Evolutionary conservation across 306 rosid genomes (phyloP).

Genomic region (Mimosa pudica): DNA sequence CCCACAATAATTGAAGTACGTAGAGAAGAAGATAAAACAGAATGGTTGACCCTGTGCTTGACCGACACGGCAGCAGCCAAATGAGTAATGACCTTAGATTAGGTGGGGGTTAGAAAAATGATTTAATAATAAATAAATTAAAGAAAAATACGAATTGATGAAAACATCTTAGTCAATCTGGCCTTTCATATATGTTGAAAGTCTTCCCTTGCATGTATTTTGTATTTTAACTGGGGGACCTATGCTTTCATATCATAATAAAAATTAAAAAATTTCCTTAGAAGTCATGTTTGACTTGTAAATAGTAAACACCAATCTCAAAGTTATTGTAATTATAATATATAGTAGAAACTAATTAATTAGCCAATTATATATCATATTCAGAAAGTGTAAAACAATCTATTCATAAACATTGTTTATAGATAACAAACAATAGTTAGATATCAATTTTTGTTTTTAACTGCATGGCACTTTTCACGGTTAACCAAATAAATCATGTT

Average conservation of each 20-base stretch:
- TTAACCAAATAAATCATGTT: not conserved
- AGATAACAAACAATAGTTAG: not conserved
- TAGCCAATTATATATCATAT: not conserved
- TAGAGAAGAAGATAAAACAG: not conserved
- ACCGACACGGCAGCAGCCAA: not conserved
- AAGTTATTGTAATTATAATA: not conserved
- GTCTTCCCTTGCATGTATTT: slow-evolving; percentile 10
- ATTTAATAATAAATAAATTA: not conserved
- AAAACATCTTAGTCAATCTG: not conserved
- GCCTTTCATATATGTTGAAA: not conserved
- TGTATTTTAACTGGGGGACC: not conserved
- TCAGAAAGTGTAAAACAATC: no score
- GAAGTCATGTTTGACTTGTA: not conserved
- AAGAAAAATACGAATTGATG: not conserved
- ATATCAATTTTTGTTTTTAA: not conserved
- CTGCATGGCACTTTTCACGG: not conserved
- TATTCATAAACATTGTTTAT: no score
- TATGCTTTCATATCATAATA: not conserved
- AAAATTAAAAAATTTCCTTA: not conserved
- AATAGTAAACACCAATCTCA: not conserved
- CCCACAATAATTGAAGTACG: slow-evolving; percentile 12
- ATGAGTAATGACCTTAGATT: not conserved
- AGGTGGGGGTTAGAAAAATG: not conserved
- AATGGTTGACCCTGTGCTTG: not conserved
- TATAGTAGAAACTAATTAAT: no score